Percentiles rank a stretch among this genome's conserved stretches.
These are phyloP conservation scores for Massarina eburnea DNA, from an alignment of 2,329 filamentous ascomycete species.

Conservation along the genomic window DNA sequence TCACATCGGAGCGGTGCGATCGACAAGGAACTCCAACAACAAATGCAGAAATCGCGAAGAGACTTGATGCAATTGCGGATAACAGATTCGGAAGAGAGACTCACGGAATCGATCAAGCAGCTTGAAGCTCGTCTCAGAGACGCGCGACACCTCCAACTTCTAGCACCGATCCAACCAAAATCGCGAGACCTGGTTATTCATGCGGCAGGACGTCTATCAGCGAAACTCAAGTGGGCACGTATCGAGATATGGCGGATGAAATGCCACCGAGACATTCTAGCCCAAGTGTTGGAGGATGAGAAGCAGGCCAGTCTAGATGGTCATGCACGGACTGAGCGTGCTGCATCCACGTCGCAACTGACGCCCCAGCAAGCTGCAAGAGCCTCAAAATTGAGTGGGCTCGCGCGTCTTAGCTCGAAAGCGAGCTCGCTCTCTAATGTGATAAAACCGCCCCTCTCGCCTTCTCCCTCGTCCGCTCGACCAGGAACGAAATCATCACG, in stretches of 20 bases:
- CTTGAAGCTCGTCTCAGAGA: conserved; percentile 84
- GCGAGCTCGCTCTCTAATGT: conserved; percentile 35
- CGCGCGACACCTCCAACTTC: conserved; percentile 82
- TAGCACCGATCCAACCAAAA: conserved; percentile 89
- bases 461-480: conserved; percentile 25
- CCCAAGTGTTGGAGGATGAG: conserved; percentile 84
- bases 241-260: conserved; percentile 91
- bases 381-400: conserved; percentile 32
- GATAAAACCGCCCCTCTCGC: conserved; percentile 36
- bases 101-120: conserved; percentile 71
- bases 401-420: conserved; percentile 41
- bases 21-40: conserved; percentile 79
- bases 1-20: conserved; percentile 72
- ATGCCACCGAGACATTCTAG: conserved; percentile 86
- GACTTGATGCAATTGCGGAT: conserved; percentile 85
- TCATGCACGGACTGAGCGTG: conserved; percentile 28
- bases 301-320: conserved; percentile 42
- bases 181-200: conserved; percentile 84
- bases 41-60: conserved; percentile 79
- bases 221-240: conserved; percentile 89
- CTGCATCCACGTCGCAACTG: conserved; percentile 23
- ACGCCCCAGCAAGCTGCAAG: conserved; percentile 29
- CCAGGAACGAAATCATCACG: conserved; percentile 41
- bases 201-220: conserved; percentile 80
- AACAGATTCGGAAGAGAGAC: conserved; percentile 75